Percentiles rank a stretch among this genome's conserved stretches.
Evolutionary conservation across 2,329 filamentous ascomycete species (phyloP).

Genomic region (Zymoseptoria ardabiliae): DNA sequence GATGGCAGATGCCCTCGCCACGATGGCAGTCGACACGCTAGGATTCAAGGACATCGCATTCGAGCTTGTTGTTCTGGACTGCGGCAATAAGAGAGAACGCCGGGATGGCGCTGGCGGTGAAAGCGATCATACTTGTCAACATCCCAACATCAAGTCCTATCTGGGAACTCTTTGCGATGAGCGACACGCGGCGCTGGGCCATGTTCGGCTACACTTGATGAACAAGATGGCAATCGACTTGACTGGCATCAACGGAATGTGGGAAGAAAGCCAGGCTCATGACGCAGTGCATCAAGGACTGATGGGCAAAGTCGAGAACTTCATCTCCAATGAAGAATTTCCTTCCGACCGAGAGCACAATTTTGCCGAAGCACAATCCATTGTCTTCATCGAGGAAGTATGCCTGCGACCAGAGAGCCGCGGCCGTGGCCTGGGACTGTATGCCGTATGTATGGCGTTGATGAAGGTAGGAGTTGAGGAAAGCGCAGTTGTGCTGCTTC

Average conservation of each 20-base stretch:
- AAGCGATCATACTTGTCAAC: background rate
- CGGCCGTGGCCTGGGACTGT: constrained; percentile 7
- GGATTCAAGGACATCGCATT: background rate
- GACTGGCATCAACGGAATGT: constrained; percentile 4
- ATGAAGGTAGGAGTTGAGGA: background rate
- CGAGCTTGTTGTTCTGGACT: background rate
- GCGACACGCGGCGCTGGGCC: background rate
- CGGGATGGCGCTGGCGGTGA: background rate
- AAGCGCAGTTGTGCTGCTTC: constrained; percentile 10
- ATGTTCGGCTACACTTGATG: constrained; percentile 6
- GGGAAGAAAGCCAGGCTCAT: constrained; percentile 12
- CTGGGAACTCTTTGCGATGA: background rate
- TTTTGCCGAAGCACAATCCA: constrained; percentile 3
- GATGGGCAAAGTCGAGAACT: constrained; percentile 18
- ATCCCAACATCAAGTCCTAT: constrained; percentile 2
- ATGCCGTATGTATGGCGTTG: constrained; percentile 6
- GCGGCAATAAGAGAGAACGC: background rate
- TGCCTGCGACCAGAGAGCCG: constrained; percentile 3
- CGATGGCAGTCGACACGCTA: background rate
- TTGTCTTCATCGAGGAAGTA: constrained; percentile 9
- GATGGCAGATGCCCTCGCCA: background rate
- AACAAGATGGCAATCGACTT: constrained; percentile 2
- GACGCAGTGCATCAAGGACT: constrained; percentile 8
- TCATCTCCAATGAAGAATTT: constrained; percentile 14
- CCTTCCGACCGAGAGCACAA: constrained; percentile 1